Conservation (phyloP, 495 filamentous ascomycete genomes). For the Daldinia vernicosa region DNA sequence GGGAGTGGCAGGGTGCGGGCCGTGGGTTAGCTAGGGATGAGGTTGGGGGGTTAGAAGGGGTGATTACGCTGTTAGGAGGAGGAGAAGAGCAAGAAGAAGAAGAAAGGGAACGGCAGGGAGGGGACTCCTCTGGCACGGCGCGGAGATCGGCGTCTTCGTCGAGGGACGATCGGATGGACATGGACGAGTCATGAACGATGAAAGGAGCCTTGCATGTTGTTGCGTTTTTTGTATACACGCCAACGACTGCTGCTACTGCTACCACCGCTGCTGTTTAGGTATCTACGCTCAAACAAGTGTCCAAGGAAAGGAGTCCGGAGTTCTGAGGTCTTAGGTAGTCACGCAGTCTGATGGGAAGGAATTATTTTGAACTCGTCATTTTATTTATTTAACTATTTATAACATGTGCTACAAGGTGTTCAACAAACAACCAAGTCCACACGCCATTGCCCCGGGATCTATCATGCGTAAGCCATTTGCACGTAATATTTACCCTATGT, state of each 20-base stretch:
- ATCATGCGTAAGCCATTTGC: not conserved
- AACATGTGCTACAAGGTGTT: not conserved
- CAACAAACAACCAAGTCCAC: not conserved
- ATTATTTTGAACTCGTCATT: not conserved
- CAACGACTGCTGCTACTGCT: not conserved
- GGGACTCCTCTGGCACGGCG: not conserved
- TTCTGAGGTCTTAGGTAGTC: slow-evolving; percentile 6
- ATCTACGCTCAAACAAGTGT: slow-evolving; percentile 16
- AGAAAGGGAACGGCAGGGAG: not conserved
- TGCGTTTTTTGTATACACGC: slow-evolving; percentile 1
- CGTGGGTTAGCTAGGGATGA: slow-evolving; percentile 54
- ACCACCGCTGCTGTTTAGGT: not conserved
- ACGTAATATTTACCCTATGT: not conserved
- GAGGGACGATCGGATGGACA: slow-evolving; percentile 42
- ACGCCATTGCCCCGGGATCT: not conserved
- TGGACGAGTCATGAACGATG: slow-evolving; percentile 45
- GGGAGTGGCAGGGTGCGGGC: slow-evolving; percentile 62
- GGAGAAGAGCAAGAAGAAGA: slow-evolving; percentile 12
- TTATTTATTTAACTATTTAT: not conserved
- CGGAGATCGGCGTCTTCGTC: slow-evolving; percentile 5
- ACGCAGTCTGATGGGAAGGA: not conserved
- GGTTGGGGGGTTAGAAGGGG: slow-evolving; percentile 62
- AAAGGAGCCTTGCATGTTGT: not conserved
- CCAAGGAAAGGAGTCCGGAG: slow-evolving; percentile 20
- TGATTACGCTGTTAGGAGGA: slow-evolving; percentile 53